These are phyloP conservation scores for Lentinula raphanica DNA, from an alignment of 768 basidiomycete genomes.

Conservation along the genomic window DNA sequence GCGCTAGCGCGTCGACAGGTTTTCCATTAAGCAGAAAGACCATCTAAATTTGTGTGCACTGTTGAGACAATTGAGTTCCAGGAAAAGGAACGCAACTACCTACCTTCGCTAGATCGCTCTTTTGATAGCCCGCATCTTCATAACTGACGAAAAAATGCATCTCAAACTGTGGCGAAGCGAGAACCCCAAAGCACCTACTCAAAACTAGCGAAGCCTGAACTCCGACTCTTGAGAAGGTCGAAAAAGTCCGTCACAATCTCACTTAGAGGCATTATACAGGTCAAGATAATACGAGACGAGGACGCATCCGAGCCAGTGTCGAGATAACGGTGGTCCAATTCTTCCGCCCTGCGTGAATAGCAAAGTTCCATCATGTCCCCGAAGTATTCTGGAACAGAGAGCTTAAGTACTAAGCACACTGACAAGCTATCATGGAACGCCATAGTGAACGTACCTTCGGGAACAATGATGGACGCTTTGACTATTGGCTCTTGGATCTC, in stretches of 20 bases:
- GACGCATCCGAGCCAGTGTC: constrained; percentile 39
- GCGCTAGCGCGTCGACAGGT: constrained; percentile 88
- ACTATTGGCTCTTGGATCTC: constrained; percentile 91
- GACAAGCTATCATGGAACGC: not conserved
- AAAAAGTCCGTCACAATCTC: constrained; percentile 97
- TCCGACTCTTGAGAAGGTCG: constrained; percentile 88
- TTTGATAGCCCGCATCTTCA: constrained; percentile 86
- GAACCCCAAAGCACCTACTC: constrained; percentile 49
- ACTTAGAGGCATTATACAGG: constrained; percentile 79
- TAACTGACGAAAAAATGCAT: constrained; percentile 50
- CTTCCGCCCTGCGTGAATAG: constrained; percentile 75
- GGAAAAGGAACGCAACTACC: constrained; percentile 1
- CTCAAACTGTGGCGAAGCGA: not conserved
- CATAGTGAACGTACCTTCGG: constrained; percentile 62
- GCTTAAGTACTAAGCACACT: not conserved
- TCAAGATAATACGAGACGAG: constrained; percentile 71
- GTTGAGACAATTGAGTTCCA: not conserved
- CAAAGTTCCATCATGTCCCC: constrained; percentile 97
- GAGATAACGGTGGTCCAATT: constrained; percentile 80
- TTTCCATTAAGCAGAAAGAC: constrained; percentile 83
- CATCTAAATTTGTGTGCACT: constrained; percentile 49
- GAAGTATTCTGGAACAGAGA: constrained; percentile 61
- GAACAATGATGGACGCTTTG: constrained; percentile 89
- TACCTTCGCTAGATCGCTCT: constrained; percentile 81
- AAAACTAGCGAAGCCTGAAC: constrained; percentile 88